phyloP scores from a whole-genome alignment of 495 filamentous ascomycete genomes.

The Penicillium subrubescens region DNA sequence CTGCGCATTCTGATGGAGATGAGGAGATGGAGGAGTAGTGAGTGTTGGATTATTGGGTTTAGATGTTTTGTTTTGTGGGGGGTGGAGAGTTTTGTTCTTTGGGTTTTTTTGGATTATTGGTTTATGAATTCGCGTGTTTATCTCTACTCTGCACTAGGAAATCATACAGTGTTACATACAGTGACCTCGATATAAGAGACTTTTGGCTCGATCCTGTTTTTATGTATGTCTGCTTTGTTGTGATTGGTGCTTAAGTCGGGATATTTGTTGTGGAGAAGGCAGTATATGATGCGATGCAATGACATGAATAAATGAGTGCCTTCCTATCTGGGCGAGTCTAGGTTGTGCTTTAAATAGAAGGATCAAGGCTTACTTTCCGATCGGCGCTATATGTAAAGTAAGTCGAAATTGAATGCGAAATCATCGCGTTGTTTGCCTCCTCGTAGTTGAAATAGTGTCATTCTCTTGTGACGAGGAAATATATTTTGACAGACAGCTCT shows the following conservation, averaged over 20 bases:
- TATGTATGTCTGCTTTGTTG: neutral
- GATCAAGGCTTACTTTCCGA: no score
- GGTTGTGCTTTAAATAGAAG: no score
- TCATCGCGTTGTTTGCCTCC: no score
- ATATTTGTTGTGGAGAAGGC: neutral
- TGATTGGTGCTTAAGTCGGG: neutral
- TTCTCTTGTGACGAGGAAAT: no score
- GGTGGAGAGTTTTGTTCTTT: neutral
- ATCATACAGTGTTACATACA: neutral
- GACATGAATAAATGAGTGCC: neutral
- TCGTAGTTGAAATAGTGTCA: no score
- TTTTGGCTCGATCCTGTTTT: neutral
- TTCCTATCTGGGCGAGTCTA: no score
- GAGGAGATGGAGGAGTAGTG: neutral
- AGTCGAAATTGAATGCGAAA: no score
- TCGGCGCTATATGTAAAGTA: no score
- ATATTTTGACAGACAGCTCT: no score
- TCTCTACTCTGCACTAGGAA: neutral
- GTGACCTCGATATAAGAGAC: neutral
- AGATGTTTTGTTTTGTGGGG: neutral
- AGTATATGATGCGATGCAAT: neutral
- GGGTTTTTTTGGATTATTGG: neutral
- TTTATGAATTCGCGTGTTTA: neutral
- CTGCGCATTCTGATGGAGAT: constrained; percentile 33
- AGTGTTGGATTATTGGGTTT: neutral